phyloP scores from a whole-genome alignment of 2,329 filamentous ascomycete species.

The Sporothrix curviconia region DNA sequence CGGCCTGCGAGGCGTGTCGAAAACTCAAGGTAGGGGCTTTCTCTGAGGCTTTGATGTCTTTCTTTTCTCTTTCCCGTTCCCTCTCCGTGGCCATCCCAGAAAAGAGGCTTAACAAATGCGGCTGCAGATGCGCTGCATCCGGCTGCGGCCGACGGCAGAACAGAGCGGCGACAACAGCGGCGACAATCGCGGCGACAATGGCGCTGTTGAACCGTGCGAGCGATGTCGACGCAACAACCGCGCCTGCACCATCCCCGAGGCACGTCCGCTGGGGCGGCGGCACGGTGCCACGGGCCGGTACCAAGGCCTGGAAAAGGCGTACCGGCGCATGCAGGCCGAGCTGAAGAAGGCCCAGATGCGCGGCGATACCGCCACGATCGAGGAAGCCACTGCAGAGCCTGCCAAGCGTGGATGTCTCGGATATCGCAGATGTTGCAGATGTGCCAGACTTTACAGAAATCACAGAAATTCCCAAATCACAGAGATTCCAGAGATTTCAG shows the following conservation, averaged over 20 bases:
- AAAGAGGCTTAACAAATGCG: too few relatives aligned
- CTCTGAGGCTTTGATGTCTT: too few relatives aligned
- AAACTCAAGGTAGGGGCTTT: not conserved
- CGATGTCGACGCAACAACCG: not conserved
- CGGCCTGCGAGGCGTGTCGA: not conserved
- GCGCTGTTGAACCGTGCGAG: not conserved
- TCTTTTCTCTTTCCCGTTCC: too few relatives aligned
- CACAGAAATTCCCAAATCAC: too few relatives aligned
- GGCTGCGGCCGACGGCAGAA: not conserved
- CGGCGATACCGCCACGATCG: not conserved
- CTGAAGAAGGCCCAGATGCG: not conserved
- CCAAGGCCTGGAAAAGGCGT: not conserved
- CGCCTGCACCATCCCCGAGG: not conserved
- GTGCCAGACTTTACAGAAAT: too few relatives aligned
- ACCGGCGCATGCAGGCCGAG: not conserved
- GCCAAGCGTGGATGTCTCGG: not conserved
- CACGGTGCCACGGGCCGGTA: not conserved
- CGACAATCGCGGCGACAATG: too few relatives aligned
- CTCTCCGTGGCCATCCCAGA: too few relatives aligned
- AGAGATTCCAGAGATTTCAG: too few relatives aligned
- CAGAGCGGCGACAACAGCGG: not conserved
- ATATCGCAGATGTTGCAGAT: not conserved
- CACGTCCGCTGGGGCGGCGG: not conserved
- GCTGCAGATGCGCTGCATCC: slow-evolving; percentile 3
- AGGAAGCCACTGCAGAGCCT: not conserved